Evolutionary conservation across 73 alveolate species (phyloP).

Genomic region (Paramecium primaurelia): DNA sequence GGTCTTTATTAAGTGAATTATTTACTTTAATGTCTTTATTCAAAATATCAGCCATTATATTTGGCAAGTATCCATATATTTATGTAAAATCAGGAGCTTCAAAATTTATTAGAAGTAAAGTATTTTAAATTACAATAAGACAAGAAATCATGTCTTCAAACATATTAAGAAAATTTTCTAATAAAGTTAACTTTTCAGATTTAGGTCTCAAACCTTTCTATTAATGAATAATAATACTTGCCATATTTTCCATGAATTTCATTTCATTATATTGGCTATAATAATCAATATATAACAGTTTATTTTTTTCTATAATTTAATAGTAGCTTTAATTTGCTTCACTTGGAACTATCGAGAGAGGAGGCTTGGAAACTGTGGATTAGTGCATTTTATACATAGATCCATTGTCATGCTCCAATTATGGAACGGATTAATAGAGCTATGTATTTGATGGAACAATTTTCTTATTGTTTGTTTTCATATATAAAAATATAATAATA

Average conservation of each 20-base stretch:
- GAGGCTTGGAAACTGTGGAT: slow-evolving; percentile 11
- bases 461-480: not conserved
- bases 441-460: not conserved
- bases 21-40: slow-evolving; percentile 14
- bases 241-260: not conserved
- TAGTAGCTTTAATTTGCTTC: slow-evolving; percentile 12
- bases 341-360: not conserved
- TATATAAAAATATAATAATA: not conserved
- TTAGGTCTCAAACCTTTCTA: not conserved
- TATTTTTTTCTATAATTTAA: slow-evolving; percentile 15
- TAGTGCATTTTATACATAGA: not conserved
- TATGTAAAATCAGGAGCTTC: not conserved
- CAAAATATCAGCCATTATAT: not conserved
- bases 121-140: not conserved
- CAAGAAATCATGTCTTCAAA: slow-evolving; percentile 15
- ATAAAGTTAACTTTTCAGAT: not conserved
- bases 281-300: not conserved
- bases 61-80: not conserved
- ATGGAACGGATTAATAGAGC: not conserved
- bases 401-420: not conserved
- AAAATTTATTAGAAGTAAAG: not conserved
- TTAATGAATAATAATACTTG: not conserved
- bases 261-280: not conserved
- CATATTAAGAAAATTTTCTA: slow-evolving; percentile 11
- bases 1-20: not conserved